phyloP scores from a whole-genome alignment of 768 basidiomycete species.

The Ramaria sp. region DNA sequence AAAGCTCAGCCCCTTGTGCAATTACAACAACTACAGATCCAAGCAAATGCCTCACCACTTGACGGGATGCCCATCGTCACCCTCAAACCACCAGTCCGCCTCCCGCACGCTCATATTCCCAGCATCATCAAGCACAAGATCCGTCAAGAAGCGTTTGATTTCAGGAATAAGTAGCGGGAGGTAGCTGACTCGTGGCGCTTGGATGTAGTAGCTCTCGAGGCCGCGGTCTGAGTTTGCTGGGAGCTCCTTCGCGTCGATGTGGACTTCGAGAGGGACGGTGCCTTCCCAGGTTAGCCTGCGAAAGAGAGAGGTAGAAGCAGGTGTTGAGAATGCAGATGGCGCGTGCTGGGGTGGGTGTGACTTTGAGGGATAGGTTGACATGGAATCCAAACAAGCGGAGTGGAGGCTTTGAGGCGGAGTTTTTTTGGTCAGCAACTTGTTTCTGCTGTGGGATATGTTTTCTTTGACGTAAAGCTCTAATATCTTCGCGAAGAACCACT shows the following conservation, averaged over 20 bases:
- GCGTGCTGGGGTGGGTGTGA: slow-evolving; percentile 30
- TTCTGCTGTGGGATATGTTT: too few species aligned
- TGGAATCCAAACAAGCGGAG: neutral
- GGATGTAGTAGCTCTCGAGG: slow-evolving; percentile 82
- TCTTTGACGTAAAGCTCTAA: too few species aligned
- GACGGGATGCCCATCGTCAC: slow-evolving; percentile 66
- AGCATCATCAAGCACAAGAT: slow-evolving; percentile 85
- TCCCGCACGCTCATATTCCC: slow-evolving; percentile 68
- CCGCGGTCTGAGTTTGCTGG: slow-evolving; percentile 85
- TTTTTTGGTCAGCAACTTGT: neutral
- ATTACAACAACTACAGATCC: neutral
- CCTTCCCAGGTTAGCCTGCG: slow-evolving; percentile 87
- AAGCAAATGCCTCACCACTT: slow-evolving; percentile 57
- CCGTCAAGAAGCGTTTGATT: slow-evolving; percentile 78
- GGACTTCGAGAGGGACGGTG: slow-evolving; percentile 80
- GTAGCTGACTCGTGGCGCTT: slow-evolving; percentile 88
- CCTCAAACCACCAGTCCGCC: slow-evolving; percentile 98
- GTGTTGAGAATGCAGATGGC: slow-evolving; percentile 36
- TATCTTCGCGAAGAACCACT: too few species aligned
- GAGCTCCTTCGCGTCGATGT: slow-evolving; percentile 80
- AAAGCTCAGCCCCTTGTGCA: neutral
- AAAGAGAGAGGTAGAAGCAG: slow-evolving; percentile 71
- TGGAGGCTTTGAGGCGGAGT: neutral
- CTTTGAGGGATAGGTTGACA: slow-evolving; percentile 3
- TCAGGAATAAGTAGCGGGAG: slow-evolving; percentile 86